These are phyloP conservation scores for Hemisphaericaspora subhashii DNA, from an alignment of 1,139 yeast genomes.

Conservation along the genomic window DNA sequence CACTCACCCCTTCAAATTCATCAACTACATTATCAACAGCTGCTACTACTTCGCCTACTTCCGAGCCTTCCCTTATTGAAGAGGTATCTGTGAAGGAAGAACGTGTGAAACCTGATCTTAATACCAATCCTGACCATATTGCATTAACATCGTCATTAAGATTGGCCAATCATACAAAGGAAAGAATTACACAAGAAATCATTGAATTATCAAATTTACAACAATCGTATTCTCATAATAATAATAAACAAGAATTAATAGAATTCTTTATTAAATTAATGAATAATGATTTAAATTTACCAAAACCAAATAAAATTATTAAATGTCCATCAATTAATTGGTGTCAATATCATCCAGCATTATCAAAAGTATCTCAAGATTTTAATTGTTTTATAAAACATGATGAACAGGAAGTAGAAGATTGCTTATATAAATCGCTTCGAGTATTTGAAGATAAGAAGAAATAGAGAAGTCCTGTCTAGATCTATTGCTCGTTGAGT, in stretches of 20 bases:
- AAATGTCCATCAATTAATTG: constrained; percentile 41
- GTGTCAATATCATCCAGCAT: constrained; percentile 28
- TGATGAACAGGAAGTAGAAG: constrained; percentile 13
- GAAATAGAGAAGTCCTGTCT: neutral
- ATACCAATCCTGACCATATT: constrained; percentile 40
- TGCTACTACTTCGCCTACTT: neutral
- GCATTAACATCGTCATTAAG: constrained; percentile 38
- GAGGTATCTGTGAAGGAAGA: neutral
- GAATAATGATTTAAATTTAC: constrained; percentile 33
- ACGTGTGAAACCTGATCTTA: constrained; percentile 14
- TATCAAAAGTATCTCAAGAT: constrained; percentile 15
- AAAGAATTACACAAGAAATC: constrained; percentile 32
- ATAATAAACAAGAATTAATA: constrained; percentile 26
- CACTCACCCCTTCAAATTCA: constrained; percentile 6
- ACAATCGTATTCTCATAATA: constrained; percentile 17
- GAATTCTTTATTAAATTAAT: constrained; percentile 31
- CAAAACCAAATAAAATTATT: constrained; percentile 35
- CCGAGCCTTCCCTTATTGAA: neutral
- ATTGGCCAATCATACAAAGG: constrained; percentile 26
- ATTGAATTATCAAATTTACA: constrained; percentile 30
- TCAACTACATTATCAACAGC: constrained; percentile 1
- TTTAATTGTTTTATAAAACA: constrained; percentile 11
- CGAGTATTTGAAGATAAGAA: constrained; percentile 21
- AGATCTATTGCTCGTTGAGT: neutral
- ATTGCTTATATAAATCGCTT: constrained; percentile 29